Conservation (phyloP, 331 rosid species). For the Dryas integrifolia region DNA sequence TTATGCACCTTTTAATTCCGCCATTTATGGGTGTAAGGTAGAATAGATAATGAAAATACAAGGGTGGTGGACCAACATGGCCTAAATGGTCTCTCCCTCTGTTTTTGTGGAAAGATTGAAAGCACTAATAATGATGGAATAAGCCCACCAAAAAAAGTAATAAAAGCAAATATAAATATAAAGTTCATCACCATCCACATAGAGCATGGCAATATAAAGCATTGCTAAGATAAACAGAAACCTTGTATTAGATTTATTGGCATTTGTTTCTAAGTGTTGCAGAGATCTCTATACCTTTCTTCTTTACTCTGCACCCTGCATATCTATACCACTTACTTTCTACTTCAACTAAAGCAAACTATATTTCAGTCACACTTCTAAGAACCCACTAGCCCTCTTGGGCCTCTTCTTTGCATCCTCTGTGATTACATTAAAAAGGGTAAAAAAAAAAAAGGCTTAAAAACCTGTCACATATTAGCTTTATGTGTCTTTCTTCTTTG, state of each 20-base stretch:
- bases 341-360: conserved; percentile 24
- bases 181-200: background rate
- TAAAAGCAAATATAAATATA: background rate
- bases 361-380: conserved; percentile 23
- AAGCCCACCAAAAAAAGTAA: background rate
- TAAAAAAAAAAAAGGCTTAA: background rate
- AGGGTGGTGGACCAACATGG: background rate
- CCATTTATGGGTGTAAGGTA: background rate
- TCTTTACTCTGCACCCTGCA: conserved; percentile 22
- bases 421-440: conserved; percentile 11
- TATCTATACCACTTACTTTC: conserved; percentile 15
- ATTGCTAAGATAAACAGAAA: background rate
- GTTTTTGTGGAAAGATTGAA: background rate
- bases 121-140: background rate
- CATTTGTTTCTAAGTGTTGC: conserved; percentile 16
- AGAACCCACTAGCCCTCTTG: conserved; percentile 15
- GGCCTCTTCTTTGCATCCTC: conserved; percentile 25
- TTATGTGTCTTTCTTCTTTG: conserved; percentile 28
- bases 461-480: conserved; percentile 28
- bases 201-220: background rate
- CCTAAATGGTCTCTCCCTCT: background rate
- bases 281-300: conserved; percentile 19
- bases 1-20: background rate
- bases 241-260: conserved; percentile 19
- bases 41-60: background rate